phyloP scores from a whole-genome alignment of 768 basidiomycete genomes.

The Naganishia randhawae region DNA sequence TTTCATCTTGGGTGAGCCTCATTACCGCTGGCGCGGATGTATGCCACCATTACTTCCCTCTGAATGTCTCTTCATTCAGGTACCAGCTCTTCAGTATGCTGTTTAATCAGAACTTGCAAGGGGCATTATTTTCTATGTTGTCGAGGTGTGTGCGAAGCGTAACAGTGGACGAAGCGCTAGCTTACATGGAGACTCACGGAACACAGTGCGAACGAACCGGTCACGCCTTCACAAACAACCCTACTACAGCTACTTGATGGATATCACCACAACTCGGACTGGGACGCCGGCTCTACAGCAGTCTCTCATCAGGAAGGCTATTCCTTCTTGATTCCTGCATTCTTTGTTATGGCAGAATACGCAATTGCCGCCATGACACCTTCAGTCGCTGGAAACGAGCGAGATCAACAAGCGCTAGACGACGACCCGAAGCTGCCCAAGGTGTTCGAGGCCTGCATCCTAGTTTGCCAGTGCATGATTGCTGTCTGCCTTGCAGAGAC shows the following conservation, averaged over 20 bases:
- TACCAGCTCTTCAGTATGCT: constrained; percentile 27
- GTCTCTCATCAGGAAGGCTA: background rate
- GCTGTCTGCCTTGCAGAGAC: constrained; percentile 62
- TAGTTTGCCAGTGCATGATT: constrained; percentile 71
- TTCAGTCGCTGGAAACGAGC: constrained; percentile 39
- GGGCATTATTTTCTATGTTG: constrained; percentile 8
- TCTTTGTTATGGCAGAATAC: constrained; percentile 63
- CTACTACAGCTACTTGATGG: constrained; percentile 83
- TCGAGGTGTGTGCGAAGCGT: constrained; percentile 64
- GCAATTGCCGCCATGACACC: constrained; percentile 58
- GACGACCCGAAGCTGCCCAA: constrained; percentile 69
- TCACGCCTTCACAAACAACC: constrained; percentile 81
- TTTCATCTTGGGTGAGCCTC: constrained; percentile 28
- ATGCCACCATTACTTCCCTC: background rate
- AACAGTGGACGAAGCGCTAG: constrained; percentile 61
- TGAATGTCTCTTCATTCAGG: background rate
- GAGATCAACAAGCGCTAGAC: constrained; percentile 24
- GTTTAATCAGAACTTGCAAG: background rate
- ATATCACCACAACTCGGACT: constrained; percentile 56
- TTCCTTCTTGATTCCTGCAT: constrained; percentile 61
- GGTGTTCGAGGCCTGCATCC: constrained; percentile 71
- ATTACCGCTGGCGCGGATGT: background rate
- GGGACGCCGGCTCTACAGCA: constrained; percentile 22
- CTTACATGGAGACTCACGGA: constrained; percentile 54
- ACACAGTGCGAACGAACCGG: constrained; percentile 63